A percentile compares a stretch with the other conserved stretches of the same genome.
These are phyloP conservation scores for Oleoguttula mirabilis DNA, from an alignment of 495 filamentous ascomycete genomes.

Conservation along the genomic window DNA sequence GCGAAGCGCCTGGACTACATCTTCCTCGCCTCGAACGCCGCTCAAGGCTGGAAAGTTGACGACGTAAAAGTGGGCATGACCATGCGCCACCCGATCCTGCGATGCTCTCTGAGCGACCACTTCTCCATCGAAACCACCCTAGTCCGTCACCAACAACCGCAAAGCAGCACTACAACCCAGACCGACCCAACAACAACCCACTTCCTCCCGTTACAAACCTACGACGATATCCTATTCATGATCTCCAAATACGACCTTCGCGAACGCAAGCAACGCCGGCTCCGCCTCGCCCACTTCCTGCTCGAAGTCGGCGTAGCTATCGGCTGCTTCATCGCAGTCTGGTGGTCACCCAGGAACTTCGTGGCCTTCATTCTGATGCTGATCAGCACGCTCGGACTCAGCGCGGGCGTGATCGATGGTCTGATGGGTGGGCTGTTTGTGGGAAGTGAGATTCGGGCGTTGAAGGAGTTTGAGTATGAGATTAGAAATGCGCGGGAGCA, in stretches of 20 bases:
- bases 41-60: slow-evolving; percentile 50
- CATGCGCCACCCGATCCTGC: slow-evolving; percentile 63
- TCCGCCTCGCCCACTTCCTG: slow-evolving; percentile 61
- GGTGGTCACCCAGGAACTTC: slow-evolving; percentile 67
- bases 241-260: slow-evolving; percentile 53
- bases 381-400: slow-evolving; percentile 61
- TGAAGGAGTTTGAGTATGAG: slow-evolving; percentile 96
- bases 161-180: slow-evolving; percentile 52
- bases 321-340: slow-evolving; percentile 65
- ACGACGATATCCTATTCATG: slow-evolving; percentile 61
- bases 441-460: slow-evolving; percentile 62
- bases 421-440: slow-evolving; percentile 80
- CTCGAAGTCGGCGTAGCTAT: slow-evolving; percentile 51
- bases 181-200: slow-evolving; percentile 44
- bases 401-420: slow-evolving; percentile 66
- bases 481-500: slow-evolving; percentile 52
- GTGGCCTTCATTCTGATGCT: slow-evolving; percentile 72
- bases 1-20: slow-evolving; percentile 94
- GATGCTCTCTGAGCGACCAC: slow-evolving; percentile 83
- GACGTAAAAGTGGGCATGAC: slow-evolving; percentile 66
- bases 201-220: slow-evolving; percentile 40
- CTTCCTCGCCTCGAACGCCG: slow-evolving; percentile 43
- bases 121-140: slow-evolving; percentile 71
- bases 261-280: slow-evolving; percentile 54
- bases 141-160: slow-evolving; percentile 50